A percentile compares a stretch with the other conserved stretches of the same genome.
These are phyloP conservation scores for Alternaria brassicae DNA, from an alignment of 2,329 filamentous ascomycete species.

Conservation along the genomic window DNA sequence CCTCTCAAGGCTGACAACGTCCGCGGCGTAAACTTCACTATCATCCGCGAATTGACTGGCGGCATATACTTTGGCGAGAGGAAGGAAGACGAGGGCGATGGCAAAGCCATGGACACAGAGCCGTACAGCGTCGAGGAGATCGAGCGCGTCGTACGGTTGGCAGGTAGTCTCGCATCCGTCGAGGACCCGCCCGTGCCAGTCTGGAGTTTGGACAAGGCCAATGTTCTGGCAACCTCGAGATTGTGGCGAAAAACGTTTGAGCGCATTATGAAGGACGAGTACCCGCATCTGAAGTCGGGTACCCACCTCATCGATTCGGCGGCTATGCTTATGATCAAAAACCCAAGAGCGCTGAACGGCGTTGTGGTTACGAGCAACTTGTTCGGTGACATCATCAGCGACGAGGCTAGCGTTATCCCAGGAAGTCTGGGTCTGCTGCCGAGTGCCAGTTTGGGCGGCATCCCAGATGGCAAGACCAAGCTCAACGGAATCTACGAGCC, in stretches of 20 bases:
- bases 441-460: slow-evolving; percentile 82
- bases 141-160: slow-evolving; percentile 84
- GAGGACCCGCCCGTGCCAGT: slow-evolving; percentile 79
- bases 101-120: slow-evolving; percentile 81
- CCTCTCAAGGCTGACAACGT: slow-evolving; percentile 87
- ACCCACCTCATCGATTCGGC: slow-evolving; percentile 95
- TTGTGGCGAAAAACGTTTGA: slow-evolving; percentile 88
- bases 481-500: slow-evolving; percentile 98
- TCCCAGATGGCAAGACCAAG: slow-evolving; percentile 82
- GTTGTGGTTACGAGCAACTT: slow-evolving; percentile 92
- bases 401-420: slow-evolving; percentile 94
- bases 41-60: slow-evolving; percentile 89
- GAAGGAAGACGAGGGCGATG: slow-evolving; percentile 78
- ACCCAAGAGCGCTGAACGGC: slow-evolving; percentile 84
- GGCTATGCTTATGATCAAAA: slow-evolving; percentile 98
- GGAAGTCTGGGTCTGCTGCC: slow-evolving; percentile 88
- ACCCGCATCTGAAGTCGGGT: slow-evolving; percentile 80
- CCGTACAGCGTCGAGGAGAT: slow-evolving; percentile 85
- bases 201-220: slow-evolving; percentile 93
- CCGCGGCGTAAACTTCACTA: slow-evolving; percentile 87
- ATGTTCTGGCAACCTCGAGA: slow-evolving; percentile 88
- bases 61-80: slow-evolving; percentile 96
- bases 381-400: slow-evolving; percentile 94
- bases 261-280: slow-evolving; percentile 86
- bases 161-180: slow-evolving; percentile 79